Percentiles rank a stretch among this genome's conserved stretches.
phyloP scores from a whole-genome alignment of 208 protist species.

The Leishmania guyanensis region DNA sequence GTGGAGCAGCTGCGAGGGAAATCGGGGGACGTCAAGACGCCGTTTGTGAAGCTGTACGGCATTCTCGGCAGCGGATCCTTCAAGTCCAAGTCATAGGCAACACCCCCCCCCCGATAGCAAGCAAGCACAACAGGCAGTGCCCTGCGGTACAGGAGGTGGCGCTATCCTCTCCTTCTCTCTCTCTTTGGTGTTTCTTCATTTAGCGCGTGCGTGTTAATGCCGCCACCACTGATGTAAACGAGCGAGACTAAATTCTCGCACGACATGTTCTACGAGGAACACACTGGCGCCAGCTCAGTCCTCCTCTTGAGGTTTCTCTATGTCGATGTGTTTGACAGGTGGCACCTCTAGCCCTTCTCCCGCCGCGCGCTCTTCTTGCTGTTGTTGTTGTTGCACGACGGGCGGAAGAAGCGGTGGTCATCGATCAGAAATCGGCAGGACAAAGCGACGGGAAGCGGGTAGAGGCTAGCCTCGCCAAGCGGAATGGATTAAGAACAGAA shows the following conservation, averaged over 20 bases:
- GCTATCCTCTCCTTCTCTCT: not conserved
- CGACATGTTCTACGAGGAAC: not conserved
- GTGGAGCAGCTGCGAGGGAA: slow-evolving; percentile 42
- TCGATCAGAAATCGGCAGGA: not conserved
- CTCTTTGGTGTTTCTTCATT: not conserved
- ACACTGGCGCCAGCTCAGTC: not conserved
- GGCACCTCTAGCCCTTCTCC: not conserved
- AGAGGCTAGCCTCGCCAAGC: not conserved
- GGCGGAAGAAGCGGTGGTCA: not conserved
- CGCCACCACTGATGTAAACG: slow-evolving; percentile 2
- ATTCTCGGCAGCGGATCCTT: slow-evolving; percentile 12
- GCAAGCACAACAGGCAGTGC: too few species aligned
- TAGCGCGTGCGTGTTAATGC: not conserved
- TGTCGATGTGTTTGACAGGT: too few species aligned
- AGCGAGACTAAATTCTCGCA: not conserved
- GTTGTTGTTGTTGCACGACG: not conserved
- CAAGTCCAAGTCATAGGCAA: slow-evolving; percentile 31
- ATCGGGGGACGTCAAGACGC: slow-evolving; percentile 33
- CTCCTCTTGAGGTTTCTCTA: not conserved
- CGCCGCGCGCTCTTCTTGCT: not conserved
- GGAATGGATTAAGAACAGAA: not conserved
- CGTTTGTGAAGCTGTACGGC: slow-evolving; percentile 44
- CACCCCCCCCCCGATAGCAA: too few species aligned
- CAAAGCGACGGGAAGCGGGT: not conserved
- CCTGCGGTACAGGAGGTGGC: not conserved